Evolutionary conservation across 2,329 filamentous ascomycete species (phyloP).

Genomic region (Intubia oerlemansii): DNA sequence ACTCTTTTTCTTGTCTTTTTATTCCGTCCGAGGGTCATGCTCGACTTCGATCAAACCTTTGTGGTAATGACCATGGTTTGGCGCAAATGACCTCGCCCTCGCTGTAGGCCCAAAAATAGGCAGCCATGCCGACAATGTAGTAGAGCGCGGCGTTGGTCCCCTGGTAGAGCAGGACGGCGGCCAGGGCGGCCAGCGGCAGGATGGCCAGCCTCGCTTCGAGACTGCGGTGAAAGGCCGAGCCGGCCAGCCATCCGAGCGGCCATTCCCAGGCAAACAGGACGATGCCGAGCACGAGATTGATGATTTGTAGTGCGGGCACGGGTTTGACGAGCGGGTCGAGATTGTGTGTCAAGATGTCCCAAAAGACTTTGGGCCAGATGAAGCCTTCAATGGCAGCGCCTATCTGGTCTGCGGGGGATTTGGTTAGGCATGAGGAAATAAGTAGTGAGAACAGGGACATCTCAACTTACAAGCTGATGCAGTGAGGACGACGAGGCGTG

Average conservation of each 20-base stretch:
- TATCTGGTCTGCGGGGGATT: slow-evolving; percentile 86
- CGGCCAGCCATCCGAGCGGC: slow-evolving; percentile 61
- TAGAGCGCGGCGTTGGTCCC: slow-evolving; percentile 83
- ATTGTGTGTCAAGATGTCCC: slow-evolving; percentile 85
- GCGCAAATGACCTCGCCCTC: slow-evolving; percentile 73
- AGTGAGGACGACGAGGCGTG: slow-evolving; percentile 75
- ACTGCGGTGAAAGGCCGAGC: slow-evolving; percentile 60
- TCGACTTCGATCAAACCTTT: no score
- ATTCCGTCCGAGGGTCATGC: no score
- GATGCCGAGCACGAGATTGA: slow-evolving; percentile 72
- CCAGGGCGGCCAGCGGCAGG: slow-evolving; percentile 57
- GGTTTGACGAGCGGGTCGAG: slow-evolving; percentile 74
- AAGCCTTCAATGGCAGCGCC: slow-evolving; percentile 65
- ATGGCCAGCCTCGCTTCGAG: slow-evolving; percentile 70
- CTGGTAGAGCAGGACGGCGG: slow-evolving; percentile 68
- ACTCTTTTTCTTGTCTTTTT: neutral
- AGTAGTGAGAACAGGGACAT: no score
- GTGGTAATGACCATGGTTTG: slow-evolving; percentile 51
- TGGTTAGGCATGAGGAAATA: no score
- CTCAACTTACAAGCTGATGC: slow-evolving; percentile 57
- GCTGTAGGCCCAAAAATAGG: slow-evolving; percentile 94
- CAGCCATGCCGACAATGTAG: slow-evolving; percentile 63
- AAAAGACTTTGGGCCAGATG: slow-evolving; percentile 99
- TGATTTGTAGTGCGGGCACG: slow-evolving; percentile 67
- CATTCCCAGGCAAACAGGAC: slow-evolving; percentile 74